Evolutionary conservation across 2,329 filamentous ascomycete species (phyloP), one percentile per base, ranked within the genome.

Genomic region (Penicillium crustosum): DNA sequence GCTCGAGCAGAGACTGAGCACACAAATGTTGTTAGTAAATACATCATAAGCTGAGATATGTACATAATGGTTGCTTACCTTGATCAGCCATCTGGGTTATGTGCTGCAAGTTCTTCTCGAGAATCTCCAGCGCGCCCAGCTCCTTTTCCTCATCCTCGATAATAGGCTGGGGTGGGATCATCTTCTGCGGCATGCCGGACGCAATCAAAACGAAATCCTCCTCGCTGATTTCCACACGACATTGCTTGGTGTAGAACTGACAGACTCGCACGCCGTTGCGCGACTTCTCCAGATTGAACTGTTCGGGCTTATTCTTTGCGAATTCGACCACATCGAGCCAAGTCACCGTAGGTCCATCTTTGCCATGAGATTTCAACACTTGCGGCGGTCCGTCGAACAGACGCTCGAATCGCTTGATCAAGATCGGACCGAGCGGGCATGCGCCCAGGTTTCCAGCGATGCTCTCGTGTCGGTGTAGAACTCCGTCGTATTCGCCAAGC

Each of bases 311-410:
- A 62, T 86, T 86, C 69, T 89, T 89, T 62, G 91, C 89, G 75
- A 93, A 94, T 63, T 89, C 86, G 64, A 95, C 89, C 52, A 96
- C 87, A 68, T 96, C 91, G 39, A 94, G 80, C 91, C 91, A 96
- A 13, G 86, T 89, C 55, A 94, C 83, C 6, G 81, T 82, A 5
- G 82, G 83, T 33, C 82, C 78, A 27, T 85, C 82, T 64, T 84
- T 84, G n/a, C 80, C 82, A 77, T 82, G 84, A 69, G 76, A 86
- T 73, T 83, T 89, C 66, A 81, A 82, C 57, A 86, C 82, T 31
- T 82, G 86, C 60, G 93, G 91, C 23, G 89, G 86, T 0, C 89
- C 89, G 63, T 95, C 91, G 68, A 96, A 96, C 55, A 93, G 82
- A 53, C 89, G 85, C 73, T 96, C 91, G 72, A 96, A 91, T 42